Conservation (phyloP, 2,329 filamentous ascomycete species). For the Diaporthe helianthi region DNA sequence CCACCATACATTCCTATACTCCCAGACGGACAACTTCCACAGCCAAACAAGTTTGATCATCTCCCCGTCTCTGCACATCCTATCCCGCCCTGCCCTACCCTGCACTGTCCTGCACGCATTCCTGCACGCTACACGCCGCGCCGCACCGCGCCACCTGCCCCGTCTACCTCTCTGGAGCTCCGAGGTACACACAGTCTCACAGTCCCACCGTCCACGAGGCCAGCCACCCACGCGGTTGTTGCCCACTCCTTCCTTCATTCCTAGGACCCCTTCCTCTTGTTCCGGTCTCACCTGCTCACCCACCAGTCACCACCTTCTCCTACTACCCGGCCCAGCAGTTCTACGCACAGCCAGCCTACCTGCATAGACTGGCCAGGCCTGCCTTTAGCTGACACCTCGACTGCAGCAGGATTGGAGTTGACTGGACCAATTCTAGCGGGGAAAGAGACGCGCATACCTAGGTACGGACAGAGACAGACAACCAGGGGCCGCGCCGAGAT, state of each 20-base stretch:
- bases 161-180: not conserved
- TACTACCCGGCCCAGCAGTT: not conserved
- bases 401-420: conserved; percentile 20
- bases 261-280: not conserved
- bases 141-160: conserved; percentile 12
- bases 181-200: conserved; percentile 22
- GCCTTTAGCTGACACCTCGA: conserved; percentile 23
- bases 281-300: too few species aligned
- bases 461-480: not conserved
- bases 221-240: conserved; percentile 12
- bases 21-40: not conserved
- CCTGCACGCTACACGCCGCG: conserved; percentile 29
- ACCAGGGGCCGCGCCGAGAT: not conserved
- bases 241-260: conserved; percentile 9
- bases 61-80: not conserved
- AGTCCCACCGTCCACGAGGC: not conserved
- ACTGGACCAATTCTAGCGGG: conserved; percentile 10
- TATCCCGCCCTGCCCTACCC: not conserved
- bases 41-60: conserved; percentile 1
- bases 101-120: conserved; percentile 24
- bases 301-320: conserved; percentile 6
- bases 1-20: not conserved
- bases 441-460: not conserved
- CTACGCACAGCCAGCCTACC: conserved; percentile 3
- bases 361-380: conserved; percentile 17